Conservation (phyloP, 768 basidiomycete genomes). For the Tylopilus vinaceipallidus region DNA sequence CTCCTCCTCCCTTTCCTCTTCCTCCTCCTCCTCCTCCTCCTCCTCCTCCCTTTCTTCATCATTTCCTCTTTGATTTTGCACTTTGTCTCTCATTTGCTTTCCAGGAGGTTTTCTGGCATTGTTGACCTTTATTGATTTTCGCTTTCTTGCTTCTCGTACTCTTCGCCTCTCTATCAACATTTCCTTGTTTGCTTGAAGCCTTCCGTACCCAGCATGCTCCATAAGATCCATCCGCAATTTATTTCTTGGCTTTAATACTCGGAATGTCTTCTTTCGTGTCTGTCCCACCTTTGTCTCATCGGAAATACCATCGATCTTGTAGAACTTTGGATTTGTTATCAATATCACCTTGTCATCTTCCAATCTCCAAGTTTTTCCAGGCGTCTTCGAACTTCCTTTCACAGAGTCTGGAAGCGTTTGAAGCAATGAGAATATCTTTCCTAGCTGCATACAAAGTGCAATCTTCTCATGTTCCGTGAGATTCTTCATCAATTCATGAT, state of each 20-base stretch:
- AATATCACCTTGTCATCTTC: neutral
- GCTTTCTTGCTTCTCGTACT: neutral
- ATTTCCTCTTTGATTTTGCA: no score
- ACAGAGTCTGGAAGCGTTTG: neutral
- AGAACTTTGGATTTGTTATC: neutral
- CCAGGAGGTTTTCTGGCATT: neutral
- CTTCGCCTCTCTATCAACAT: neutral
- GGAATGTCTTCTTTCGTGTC: no score
- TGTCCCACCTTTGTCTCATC: neutral
- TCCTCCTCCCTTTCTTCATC: no score
- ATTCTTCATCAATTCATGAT: conserved; percentile 1
- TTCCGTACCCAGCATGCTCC: neutral
- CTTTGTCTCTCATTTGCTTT: no score
- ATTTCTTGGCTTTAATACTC: neutral
- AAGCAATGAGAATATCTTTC: neutral
- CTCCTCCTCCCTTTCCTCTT: no score
- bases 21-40: no score
- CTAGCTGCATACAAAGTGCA: neutral
- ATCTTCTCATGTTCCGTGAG: neutral
- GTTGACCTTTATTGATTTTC: neutral
- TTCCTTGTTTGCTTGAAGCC: neutral
- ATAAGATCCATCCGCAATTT: neutral
- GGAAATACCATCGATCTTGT: neutral
- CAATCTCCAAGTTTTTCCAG: neutral
- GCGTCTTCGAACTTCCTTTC: neutral